A percentile compares a stretch with the other conserved stretches of the same genome.
Conservation (phyloP, 805 yeast genomes). For the Saccharomycopsis malanga region DNA sequence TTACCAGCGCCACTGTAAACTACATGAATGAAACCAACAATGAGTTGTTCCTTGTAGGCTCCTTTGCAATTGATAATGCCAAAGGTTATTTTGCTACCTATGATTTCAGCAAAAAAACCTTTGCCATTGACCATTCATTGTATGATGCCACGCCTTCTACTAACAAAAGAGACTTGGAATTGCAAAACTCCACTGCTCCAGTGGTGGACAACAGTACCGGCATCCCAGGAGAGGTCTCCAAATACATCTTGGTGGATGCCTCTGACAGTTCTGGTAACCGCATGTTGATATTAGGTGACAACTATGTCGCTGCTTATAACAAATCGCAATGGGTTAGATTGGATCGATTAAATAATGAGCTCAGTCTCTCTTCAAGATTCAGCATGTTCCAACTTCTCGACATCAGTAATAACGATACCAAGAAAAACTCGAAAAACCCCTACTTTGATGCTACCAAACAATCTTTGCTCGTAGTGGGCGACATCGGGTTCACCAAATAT, state of each 20-base stretch:
- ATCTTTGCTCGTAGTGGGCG: conserved; percentile 53
- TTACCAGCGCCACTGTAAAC: conserved; percentile 45
- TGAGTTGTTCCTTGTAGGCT: conserved; percentile 44
- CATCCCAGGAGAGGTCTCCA: conserved; percentile 32
- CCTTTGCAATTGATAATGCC: conserved; percentile 36
- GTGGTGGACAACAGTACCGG: conserved; percentile 27
- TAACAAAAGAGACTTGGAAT: conserved; percentile 9
- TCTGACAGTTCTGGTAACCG: conserved; percentile 7
- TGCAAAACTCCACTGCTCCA: conserved; percentile 17
- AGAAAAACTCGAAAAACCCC: neutral
- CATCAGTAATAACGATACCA: conserved; percentile 27
- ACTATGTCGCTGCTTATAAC: conserved; percentile 30
- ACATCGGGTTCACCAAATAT: conserved; percentile 38
- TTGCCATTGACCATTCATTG: conserved; percentile 23
- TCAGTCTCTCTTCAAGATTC: conserved; percentile 13
- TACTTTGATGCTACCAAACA: conserved; percentile 37
- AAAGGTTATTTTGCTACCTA: conserved; percentile 43
- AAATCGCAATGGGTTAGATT: conserved; percentile 16
- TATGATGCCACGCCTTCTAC: conserved; percentile 14
- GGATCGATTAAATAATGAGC: conserved; percentile 14
- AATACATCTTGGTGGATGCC: conserved; percentile 42
- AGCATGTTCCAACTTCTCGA: conserved; percentile 25
- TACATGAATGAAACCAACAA: conserved; percentile 43
- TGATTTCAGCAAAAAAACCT: conserved; percentile 39
- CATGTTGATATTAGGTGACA: conserved; percentile 34